A percentile compares a stretch with the other conserved stretches of the same genome.
These are phyloP conservation scores for Hemerocallis citrina DNA, from an alignment of 106 monocot genomes.

Conservation along the genomic window DNA sequence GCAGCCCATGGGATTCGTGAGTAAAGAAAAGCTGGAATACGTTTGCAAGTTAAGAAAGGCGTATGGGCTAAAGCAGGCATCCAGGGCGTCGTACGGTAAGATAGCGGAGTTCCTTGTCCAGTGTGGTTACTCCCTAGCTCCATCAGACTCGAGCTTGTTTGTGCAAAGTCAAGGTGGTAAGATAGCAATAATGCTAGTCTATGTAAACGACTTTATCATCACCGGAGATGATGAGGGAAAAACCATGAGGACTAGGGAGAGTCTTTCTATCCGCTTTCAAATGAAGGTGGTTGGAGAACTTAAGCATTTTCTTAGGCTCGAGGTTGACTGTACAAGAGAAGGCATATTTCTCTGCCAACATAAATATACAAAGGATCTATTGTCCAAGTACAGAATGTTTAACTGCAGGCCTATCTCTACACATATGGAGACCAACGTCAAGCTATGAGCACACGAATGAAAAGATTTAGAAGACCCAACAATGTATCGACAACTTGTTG, in stretches of 20 bases:
- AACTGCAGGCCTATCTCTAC: too few species aligned
- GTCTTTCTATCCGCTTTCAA: background rate
- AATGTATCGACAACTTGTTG: too few species aligned
- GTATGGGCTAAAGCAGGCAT: background rate
- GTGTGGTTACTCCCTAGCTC: background rate
- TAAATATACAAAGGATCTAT: background rate
- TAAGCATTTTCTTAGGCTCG: background rate
- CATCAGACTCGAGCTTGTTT: background rate
- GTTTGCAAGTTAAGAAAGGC: slow-evolving; percentile 18
- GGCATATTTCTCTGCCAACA: background rate
- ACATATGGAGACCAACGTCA: too few species aligned
- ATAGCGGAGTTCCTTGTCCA: background rate
- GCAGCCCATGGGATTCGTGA: slow-evolving; percentile 11
- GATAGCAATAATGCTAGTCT: background rate
- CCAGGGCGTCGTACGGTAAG: background rate
- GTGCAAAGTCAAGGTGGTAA: background rate
- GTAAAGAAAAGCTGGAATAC: background rate
- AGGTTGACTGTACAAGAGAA: background rate
- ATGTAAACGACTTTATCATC: background rate
- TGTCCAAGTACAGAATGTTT: background rate
- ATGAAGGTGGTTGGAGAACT: background rate
- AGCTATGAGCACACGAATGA: too few species aligned
- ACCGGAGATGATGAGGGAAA: background rate
- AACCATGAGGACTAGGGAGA: background rate
- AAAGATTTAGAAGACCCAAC: too few species aligned